Evolutionary conservation across 2,329 filamentous ascomycete species (phyloP).

Genomic region (Rachicladosporium sp.): DNA sequence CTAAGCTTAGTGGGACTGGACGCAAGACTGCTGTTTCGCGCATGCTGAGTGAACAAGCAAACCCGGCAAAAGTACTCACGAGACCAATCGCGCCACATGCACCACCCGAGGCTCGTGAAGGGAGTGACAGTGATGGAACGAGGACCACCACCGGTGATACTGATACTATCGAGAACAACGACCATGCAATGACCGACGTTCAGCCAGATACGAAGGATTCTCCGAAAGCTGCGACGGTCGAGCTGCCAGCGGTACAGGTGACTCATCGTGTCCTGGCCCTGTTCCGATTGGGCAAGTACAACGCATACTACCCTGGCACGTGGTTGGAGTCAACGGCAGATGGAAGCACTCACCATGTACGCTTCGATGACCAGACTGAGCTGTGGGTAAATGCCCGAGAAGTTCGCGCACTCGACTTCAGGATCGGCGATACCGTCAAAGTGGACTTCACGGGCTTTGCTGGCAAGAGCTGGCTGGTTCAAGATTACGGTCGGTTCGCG

Average conservation of each 20-base stretch:
- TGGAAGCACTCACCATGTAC: slow-evolving; percentile 30
- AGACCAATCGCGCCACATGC: no score
- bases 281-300: slow-evolving; percentile 38
- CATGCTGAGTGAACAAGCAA: background rate
- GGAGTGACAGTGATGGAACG: no score
- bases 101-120: no score
- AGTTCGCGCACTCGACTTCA: slow-evolving; percentile 32
- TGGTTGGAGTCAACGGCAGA: slow-evolving; percentile 37
- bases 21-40: background rate
- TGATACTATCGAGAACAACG: background rate
- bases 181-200: background rate
- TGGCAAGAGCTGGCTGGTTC: slow-evolving; percentile 31
- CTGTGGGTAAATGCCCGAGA: slow-evolving; percentile 28
- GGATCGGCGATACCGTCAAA: slow-evolving; percentile 33
- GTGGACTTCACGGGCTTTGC: slow-evolving; percentile 34
- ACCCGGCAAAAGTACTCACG: no score
- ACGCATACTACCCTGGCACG: slow-evolving; percentile 48
- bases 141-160: no score
- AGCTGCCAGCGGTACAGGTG: slow-evolving; percentile 7
- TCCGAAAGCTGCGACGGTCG: slow-evolving; percentile 11
- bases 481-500: slow-evolving; percentile 29
- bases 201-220: background rate
- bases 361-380: slow-evolving; percentile 36
- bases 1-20: background rate
- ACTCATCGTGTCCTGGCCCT: slow-evolving; percentile 45